Base-by-base conservation (phyloP, 345 rosid species). In the Eucalyptus regnans region DNA sequence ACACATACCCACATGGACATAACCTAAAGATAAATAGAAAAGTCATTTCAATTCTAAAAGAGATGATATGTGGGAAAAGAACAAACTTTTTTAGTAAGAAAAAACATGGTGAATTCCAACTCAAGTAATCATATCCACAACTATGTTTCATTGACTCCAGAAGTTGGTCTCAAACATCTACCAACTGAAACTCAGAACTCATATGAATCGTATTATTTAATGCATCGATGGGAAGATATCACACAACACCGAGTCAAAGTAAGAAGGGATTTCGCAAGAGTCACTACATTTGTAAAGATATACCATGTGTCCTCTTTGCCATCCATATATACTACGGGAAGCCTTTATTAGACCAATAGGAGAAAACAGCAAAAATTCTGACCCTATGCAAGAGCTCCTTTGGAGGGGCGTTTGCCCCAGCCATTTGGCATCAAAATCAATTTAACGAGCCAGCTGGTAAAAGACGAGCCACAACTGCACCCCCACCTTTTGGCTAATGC, bases 1-100 rank as follows among this genome's bases (percentile, higher is more conserved):
- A 91, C 99, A 97, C 87, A 95, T 90, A 56, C 99, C 99, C 83
- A 96, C 93, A 84, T 97, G 96, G 81, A 97, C 98, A 90, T 96
- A 96, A 89, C 99, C 99, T 96, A 90, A 87, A 80, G 76, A 87
- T 46, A 60, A 50, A 50, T 64, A 84, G 58, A 52, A 43, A 48
- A 90, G 68, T 50, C 52, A 50, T 86, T 58, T 62, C 50, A 87
- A 87, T 31, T 29, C 23, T 87, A 56, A 56, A 41, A 87, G 83
- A 76, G 5, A 76, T 76, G 83, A 20, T 76, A 37, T 18, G 46
- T 3, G 2, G 46, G 8, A 37, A 33, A 71, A 71, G 83, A 41
- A 71, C 48, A 76, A 22, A 37, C 14, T 5, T 20, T 37, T 18
- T 41, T 12, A 2, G 15, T 76, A 5, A 76, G 46, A 37, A 76